Evolutionary conservation across 148 eudicot genomes (phyloP).

Genomic region (Arctostaphylos glauca): DNA sequence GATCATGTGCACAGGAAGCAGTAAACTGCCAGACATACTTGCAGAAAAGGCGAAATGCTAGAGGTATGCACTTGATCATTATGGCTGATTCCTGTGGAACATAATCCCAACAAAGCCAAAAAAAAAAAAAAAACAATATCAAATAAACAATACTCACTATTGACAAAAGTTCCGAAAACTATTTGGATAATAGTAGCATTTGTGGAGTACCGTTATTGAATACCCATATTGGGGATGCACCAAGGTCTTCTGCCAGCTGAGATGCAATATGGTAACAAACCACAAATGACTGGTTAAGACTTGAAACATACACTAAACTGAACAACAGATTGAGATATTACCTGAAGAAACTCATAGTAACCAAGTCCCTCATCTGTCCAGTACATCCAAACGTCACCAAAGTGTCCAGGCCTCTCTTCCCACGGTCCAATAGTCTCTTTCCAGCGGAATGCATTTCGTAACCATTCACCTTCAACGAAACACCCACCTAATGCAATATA

Average conservation of each 20-base stretch:
- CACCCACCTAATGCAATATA: conserved; percentile 62
- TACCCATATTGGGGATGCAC: conserved; percentile 89
- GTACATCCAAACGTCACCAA: conserved; percentile 44
- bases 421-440: conserved; percentile 82
- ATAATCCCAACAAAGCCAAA: neutral
- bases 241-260: conserved; percentile 92
- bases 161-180: neutral
- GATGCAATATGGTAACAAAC: conserved; percentile 17
- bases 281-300: neutral
- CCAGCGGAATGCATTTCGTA: conserved; percentile 83
- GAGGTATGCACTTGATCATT: conserved; percentile 63
- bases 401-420: conserved; percentile 66
- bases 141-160: neutral
- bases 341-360: conserved; percentile 51
- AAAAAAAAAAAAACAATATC: neutral
- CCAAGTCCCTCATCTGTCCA: conserved; percentile 66
- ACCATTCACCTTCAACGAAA: conserved; percentile 79
- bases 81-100: conserved; percentile 53
- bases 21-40: conserved; percentile 41
- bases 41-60: conserved; percentile 54
- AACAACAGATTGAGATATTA: conserved; percentile 13
- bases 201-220: conserved; percentile 66
- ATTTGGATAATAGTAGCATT: neutral
- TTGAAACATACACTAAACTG: neutral
- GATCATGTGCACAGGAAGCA: neutral